Base-by-base conservation (phyloP, 176 grass and related monocot genomes). In the Cenchrus purpureus region DNA sequence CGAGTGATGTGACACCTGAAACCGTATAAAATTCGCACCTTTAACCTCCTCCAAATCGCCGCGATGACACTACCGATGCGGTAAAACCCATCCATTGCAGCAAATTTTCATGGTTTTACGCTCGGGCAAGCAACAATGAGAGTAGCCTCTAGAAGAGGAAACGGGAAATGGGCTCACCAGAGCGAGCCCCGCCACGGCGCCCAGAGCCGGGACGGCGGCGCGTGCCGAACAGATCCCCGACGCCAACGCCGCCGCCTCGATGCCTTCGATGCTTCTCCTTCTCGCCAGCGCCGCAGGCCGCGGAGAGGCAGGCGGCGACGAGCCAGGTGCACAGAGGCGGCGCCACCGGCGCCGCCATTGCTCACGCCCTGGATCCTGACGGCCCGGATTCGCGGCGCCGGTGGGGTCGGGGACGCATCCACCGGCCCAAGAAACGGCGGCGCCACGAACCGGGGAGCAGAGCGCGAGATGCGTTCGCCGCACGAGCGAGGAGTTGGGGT, bases 261-360 rank as follows among this genome's bases (percentile, higher is more conserved):
- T 84, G 37, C 78, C 67, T 66, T 65, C 84, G 83, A 37, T 82
- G 82, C 68, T 86, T 76, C 72, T 69, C 74, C 44, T 87, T 79
- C 12, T 79, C 91, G 8, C 31, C 53, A 8, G 28, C 86, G 60
- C 43, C 71, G 72, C 87, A 97, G 32, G 91, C 88, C 67, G 91
- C 91, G 16, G 91, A 97, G 85, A 97, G 62, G 87, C 84, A 90
- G 29, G 91, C 94, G 56, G 94, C 89, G 49, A 94, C 91, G 37
- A 97, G 83, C 91, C 94, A 97, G 52, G 91, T 97, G 91, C 91
- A 92, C 6, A 94, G 94, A 52, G 94, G 91, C 42, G 91, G 86
- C 66, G 91, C 89, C 85, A 92, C 84, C 11, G 28, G 51, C n/a
- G 82, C 66, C 84, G 83, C 79, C 91, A 84, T 87, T 86, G 80